Percentiles rank a stretch among this genome's conserved stretches.
Evolutionary conservation across 2,329 filamentous ascomycete genomes (phyloP).

Genomic region (Colletotrichum musicola): DNA sequence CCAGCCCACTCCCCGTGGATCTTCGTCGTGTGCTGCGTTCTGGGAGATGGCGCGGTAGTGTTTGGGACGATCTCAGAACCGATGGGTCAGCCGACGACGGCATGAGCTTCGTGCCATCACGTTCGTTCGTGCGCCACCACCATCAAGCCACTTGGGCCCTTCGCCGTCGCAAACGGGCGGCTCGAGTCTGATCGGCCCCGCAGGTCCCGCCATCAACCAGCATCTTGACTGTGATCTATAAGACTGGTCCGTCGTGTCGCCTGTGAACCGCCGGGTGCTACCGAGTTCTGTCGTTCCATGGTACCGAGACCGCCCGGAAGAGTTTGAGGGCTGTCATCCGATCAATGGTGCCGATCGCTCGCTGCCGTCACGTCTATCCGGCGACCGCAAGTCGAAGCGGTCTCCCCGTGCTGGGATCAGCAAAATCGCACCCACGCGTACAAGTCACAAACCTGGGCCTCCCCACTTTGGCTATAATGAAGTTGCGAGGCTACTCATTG

Average conservation of each 20-base stretch:
- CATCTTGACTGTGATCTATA: not conserved
- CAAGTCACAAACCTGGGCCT: conserved; percentile 10
- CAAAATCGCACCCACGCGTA: not conserved
- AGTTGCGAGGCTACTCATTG: conserved; percentile 39
- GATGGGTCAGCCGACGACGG: not conserved
- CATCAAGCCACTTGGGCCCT: not conserved
- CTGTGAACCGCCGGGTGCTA: not conserved
- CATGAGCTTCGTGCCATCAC: not conserved
- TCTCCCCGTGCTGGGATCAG: too few relatives aligned
- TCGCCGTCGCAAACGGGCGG: conserved; percentile 10
- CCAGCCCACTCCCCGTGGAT: not conserved
- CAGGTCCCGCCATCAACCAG: not conserved
- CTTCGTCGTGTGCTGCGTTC: not conserved
- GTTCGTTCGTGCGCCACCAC: not conserved
- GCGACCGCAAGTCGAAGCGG: not conserved
- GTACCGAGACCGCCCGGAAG: conserved; percentile 13
- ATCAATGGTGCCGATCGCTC: not conserved
- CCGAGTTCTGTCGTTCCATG: not conserved
- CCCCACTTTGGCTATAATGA: conserved; percentile 10
- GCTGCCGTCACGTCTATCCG: not conserved
- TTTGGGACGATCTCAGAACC: not conserved
- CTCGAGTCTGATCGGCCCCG: conserved; percentile 29
- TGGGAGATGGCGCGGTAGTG: too few relatives aligned
- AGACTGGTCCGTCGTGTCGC: not conserved
- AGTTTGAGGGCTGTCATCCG: conserved; percentile 2